These are phyloP conservation scores for Eucalyptus melliodora DNA, from an alignment of 345 rosid species.

Conservation along the genomic window DNA sequence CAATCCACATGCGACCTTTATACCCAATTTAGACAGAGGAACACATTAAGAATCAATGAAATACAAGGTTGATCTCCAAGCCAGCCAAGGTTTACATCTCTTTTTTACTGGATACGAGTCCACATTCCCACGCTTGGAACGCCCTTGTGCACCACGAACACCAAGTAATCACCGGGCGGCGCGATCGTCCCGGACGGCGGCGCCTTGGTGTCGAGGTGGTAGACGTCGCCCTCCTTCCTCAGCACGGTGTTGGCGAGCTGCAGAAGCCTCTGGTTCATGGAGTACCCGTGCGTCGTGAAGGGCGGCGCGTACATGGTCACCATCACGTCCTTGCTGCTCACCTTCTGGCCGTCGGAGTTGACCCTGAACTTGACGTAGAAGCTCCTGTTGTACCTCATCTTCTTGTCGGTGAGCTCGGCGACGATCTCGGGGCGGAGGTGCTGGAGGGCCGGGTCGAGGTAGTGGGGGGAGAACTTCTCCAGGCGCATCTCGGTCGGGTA, in stretches of 20 bases:
- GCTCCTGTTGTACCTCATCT: neutral
- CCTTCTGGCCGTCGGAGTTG: neutral
- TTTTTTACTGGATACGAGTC: constrained; percentile 6
- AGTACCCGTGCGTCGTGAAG: constrained; percentile 33
- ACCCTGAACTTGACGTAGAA: neutral
- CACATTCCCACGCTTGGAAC: constrained; percentile 23
- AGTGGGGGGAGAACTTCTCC: constrained; percentile 35
- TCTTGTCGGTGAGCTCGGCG: neutral
- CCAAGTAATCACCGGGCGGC: constrained; percentile 24
- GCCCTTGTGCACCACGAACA: constrained; percentile 18
- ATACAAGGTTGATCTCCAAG: neutral
- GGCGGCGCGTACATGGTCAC: constrained; percentile 34
- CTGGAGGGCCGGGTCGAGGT: constrained; percentile 5
- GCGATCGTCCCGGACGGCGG: constrained; percentile 19
- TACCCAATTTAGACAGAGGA: neutral
- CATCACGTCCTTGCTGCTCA: neutral
- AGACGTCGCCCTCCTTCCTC: neutral
- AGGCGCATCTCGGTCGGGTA: constrained; percentile 24
- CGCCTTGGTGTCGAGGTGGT: neutral
- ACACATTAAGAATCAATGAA: neutral
- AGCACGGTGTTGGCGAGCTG: neutral
- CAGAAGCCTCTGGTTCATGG: constrained; percentile 34
- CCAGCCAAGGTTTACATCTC: neutral
- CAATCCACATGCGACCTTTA: neutral
- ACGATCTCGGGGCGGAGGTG: neutral